These are phyloP conservation scores for Tarenaya hassleriana DNA, from an alignment of 345 rosid species.

Conservation along the genomic window DNA sequence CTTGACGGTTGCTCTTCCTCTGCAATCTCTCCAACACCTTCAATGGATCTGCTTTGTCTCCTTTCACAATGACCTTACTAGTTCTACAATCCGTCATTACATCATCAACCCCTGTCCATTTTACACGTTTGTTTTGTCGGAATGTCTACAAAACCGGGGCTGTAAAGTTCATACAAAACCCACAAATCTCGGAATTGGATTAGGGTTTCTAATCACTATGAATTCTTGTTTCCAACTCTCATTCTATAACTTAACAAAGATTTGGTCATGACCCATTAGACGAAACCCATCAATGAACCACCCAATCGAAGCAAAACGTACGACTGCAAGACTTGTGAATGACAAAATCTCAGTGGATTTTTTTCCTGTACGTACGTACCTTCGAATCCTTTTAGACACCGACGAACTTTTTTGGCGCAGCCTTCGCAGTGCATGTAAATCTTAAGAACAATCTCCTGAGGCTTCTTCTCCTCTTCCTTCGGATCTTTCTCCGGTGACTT, in stretches of 20 bases:
- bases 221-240: too few relatives aligned
- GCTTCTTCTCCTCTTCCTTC: conserved; percentile 35
- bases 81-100: conserved; percentile 74
- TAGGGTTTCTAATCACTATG: too few relatives aligned
- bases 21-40: conserved; percentile 75
- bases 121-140: background rate
- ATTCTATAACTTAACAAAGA: too few relatives aligned
- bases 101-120: conserved; percentile 70
- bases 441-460: conserved; percentile 64
- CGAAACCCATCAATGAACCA: too few relatives aligned
- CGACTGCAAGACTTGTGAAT: too few relatives aligned
- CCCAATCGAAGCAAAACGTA: too few relatives aligned
- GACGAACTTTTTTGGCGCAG: conserved; percentile 81
- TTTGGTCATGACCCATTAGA: too few relatives aligned
- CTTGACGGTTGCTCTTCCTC: conserved; percentile 75
- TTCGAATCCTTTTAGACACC: conserved; percentile 68
- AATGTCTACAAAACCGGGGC: too few relatives aligned
- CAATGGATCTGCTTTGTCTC: conserved; percentile 85
- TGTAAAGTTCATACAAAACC: too few relatives aligned
- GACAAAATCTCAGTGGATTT: too few relatives aligned
- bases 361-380: conserved; percentile 37
- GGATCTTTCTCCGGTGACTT: conserved; percentile 30
- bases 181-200: too few relatives aligned
- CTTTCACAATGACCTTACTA: conserved; percentile 83
- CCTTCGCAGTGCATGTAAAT: conserved; percentile 99